Evolutionary conservation across 1,284 basidiomycete genomes (phyloP).

Genomic region (Sanghuangporus baumii): DNA sequence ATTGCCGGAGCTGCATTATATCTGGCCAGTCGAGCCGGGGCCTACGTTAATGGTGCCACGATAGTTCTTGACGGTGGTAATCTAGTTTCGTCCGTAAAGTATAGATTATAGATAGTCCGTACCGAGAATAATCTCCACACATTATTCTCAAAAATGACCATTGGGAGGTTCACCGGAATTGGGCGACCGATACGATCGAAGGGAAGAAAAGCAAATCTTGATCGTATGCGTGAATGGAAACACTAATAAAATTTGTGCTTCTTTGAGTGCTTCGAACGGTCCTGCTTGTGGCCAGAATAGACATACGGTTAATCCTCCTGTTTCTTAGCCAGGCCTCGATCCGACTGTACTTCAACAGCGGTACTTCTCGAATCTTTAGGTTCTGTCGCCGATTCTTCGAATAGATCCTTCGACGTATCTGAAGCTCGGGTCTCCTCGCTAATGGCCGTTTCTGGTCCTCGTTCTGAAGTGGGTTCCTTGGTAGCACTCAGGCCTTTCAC

Average conservation of each 20-base stretch:
- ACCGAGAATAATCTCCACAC: not conserved
- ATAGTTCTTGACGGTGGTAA: slow-evolving; percentile 56
- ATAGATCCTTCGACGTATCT: not conserved
- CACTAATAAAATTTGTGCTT: not conserved
- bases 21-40: slow-evolving; percentile 53
- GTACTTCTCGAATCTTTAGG: not conserved
- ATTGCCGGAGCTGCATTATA: slow-evolving; percentile 58
- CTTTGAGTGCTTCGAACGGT: not conserved
- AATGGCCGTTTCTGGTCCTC: not conserved
- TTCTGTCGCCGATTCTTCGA: not conserved
- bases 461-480: slow-evolving; percentile 1
- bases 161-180: too few species aligned
- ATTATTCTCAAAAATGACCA: too few species aligned
- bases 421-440: not conserved
- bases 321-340: not conserved
- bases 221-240: not conserved
- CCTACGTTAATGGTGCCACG: slow-evolving; percentile 60
- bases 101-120: slow-evolving; percentile 6
- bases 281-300: not conserved
- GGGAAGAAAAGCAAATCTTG: not conserved
- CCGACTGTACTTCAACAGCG: not conserved
- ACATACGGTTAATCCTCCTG: not conserved
- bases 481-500: slow-evolving; percentile 46
- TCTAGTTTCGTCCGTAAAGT: slow-evolving; percentile 26
- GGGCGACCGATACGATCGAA: not conserved